Conservation (phyloP, 2,329 filamentous ascomycete genomes). For the Penicillium sp. region DNA sequence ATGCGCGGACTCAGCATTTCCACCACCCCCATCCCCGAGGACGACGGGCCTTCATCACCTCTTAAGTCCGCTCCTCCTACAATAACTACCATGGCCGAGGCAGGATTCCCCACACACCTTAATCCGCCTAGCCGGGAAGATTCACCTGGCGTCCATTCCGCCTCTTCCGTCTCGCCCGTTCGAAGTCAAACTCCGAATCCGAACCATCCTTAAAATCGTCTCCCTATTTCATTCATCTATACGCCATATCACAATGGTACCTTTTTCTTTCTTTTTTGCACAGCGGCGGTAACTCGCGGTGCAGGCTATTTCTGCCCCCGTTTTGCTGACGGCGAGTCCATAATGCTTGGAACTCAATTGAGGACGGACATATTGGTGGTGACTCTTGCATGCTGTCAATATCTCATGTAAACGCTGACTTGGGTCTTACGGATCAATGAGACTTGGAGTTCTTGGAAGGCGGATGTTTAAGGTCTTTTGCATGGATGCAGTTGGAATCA, state of each 20-base stretch:
- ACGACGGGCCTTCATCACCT: conserved; percentile 30
- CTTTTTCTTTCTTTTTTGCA: conserved; percentile 6
- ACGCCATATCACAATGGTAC: conserved; percentile 17
- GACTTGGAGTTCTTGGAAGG: conserved; percentile 7
- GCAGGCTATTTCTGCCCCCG: neutral
- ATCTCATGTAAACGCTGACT: conserved; percentile 19
- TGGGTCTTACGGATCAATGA: conserved; percentile 15
- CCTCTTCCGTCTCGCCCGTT: conserved; percentile 21
- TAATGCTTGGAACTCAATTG: conserved; percentile 1
- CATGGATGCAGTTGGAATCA: conserved; percentile 23
- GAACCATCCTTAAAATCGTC: conserved; percentile 12
- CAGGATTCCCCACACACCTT: conserved; percentile 25
- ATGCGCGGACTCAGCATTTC: conserved; percentile 35
- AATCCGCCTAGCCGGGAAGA: conserved; percentile 19
- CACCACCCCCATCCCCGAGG: conserved; percentile 36
- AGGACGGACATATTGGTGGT: neutral
- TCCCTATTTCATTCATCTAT: conserved; percentile 18
- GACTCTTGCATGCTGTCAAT: conserved; percentile 11
- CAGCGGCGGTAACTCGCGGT: neutral
- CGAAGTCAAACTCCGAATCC: conserved; percentile 14
- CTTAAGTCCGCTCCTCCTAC: conserved; percentile 38
- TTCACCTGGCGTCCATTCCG: conserved; percentile 35
- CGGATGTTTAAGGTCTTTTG: conserved; percentile 14
- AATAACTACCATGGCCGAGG: conserved; percentile 32
- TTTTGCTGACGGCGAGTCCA: conserved; percentile 2